phyloP scores from a whole-genome alignment of 371 early-diverging fungal genomes.

The Mucor lusitanicus region DNA sequence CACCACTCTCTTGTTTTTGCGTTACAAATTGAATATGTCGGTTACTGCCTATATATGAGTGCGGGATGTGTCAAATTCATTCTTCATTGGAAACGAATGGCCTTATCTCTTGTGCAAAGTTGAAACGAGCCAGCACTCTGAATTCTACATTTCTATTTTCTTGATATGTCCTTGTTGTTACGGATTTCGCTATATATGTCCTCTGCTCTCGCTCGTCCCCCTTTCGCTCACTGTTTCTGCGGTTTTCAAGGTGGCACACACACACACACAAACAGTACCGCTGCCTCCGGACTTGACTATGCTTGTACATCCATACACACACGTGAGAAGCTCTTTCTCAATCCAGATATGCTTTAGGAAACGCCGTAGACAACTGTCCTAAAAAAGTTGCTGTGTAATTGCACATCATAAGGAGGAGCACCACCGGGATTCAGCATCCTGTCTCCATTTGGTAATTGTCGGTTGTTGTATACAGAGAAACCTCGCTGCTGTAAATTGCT shows the following conservation, averaged over 20 bases:
- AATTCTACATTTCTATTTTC: background rate
- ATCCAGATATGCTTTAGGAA: slow-evolving; percentile 1
- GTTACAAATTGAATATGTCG: no score
- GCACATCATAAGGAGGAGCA: background rate
- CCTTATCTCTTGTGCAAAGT: background rate
- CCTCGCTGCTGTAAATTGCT: background rate
- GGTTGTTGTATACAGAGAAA: background rate
- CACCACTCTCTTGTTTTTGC: no score
- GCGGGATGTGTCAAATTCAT: no score
- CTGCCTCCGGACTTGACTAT: background rate
- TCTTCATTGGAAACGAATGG: no score
- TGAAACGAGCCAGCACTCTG: background rate
- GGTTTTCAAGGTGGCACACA: background rate
- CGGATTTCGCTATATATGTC: no score
- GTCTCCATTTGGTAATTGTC: background rate
- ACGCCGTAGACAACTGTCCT: background rate
- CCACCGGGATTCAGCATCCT: background rate
- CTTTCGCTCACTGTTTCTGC: background rate
- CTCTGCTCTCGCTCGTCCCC: no score
- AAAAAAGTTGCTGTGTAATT: slow-evolving; percentile 1
- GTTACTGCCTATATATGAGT: no score
- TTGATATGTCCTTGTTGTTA: background rate
- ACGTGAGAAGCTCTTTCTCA: background rate
- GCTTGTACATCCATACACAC: background rate
- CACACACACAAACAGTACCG: no score